Base-by-base conservation (phyloP, 495 filamentous ascomycete genomes). In the Tuber aestivum region DNA sequence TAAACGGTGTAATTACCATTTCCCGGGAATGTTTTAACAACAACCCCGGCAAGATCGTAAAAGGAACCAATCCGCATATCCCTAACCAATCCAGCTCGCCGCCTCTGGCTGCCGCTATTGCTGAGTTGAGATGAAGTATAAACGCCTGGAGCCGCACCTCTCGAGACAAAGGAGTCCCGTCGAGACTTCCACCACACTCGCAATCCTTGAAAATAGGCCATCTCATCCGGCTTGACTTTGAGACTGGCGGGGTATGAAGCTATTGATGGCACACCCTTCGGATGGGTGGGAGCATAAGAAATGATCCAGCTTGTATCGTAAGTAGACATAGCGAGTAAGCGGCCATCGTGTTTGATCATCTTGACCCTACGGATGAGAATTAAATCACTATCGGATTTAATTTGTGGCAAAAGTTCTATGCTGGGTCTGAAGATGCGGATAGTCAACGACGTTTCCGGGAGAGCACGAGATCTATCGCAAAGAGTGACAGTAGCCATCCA, bases 31-130 rank as follows among this genome's bases (percentile, higher is more conserved):
- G 89, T 86, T 77, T 89, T 92, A 69, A 93, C 86, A 5, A 97
- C 89, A 81, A 94, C 87, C n/a, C 89, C 93, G 27, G 94, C 83
- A 10, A 97, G 77, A 83, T 97, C 90, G 81, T 88, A 89, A 81
- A 90, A 93, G 2, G 79, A 85, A 41, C 85, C 75, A 12, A 86
- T 83, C 65, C 86, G 75, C 23, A 93, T 83, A 82, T 94, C 90
- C 77, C 91, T 87, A 72, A 97, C 85, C 1, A 91, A 85, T 45
- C 85, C 83, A 77, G 92, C 91, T 73, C 91, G 93, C 12, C 71
- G 72, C 68, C 65, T 73, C 6, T 41, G 73, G 37, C 38, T n/a
- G 68, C 27, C 48, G 27, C 41, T 68, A 21, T 3, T 23, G 27
- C n/a, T 38, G 61, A 38, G 40, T 23, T 68, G 68, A 0, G 27